These are phyloP conservation scores for Euphorbia lathyris DNA, from an alignment of 345 rosid genomes.

Conservation along the genomic window DNA sequence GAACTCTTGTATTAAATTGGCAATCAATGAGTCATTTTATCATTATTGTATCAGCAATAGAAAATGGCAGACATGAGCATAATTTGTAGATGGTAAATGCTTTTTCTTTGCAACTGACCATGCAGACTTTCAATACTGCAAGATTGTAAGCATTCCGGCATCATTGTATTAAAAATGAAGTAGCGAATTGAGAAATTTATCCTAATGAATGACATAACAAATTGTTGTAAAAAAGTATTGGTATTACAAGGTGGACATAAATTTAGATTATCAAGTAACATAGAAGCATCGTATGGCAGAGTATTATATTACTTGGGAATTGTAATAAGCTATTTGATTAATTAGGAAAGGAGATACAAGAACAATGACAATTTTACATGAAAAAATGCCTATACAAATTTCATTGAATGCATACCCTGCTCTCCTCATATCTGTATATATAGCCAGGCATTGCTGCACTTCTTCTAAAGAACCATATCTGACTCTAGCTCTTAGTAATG, in stretches of 20 bases:
- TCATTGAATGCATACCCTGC: slow-evolving; percentile 58
- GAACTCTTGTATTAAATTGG: background rate
- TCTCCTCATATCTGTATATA: slow-evolving; percentile 88
- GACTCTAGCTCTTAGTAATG: slow-evolving; percentile 74
- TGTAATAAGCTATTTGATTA: background rate
- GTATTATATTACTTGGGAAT: background rate
- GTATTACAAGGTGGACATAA: background rate
- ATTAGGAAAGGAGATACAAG: background rate
- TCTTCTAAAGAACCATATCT: slow-evolving; percentile 79
- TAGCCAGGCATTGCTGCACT: slow-evolving; percentile 80
- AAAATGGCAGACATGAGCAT: background rate
- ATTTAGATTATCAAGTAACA: background rate
- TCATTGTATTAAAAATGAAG: background rate
- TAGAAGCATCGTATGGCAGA: background rate
- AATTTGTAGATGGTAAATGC: background rate
- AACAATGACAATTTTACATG: background rate
- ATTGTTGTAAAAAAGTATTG: too few species aligned
- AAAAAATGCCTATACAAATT: background rate
- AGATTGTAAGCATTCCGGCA: too few species aligned
- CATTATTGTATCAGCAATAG: background rate
- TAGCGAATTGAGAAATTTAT: background rate
- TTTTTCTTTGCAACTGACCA: background rate
- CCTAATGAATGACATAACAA: background rate
- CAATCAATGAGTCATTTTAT: background rate
- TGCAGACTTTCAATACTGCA: background rate